Evolutionary conservation across 2,329 filamentous ascomycete genomes (phyloP).

Genomic region (Aureobasidium melanogenum): DNA sequence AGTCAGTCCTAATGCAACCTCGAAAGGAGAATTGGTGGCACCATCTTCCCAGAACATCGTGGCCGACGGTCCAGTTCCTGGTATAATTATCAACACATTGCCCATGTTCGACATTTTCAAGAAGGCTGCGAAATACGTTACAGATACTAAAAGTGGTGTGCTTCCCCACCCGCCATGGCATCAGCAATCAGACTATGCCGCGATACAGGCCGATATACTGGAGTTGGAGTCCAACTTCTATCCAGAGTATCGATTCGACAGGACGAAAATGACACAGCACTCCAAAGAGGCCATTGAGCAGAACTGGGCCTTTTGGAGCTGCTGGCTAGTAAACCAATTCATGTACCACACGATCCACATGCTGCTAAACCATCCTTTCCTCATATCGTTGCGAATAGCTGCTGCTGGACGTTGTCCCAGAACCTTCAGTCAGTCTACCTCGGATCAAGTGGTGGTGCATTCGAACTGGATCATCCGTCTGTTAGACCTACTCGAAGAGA

Average conservation of each 20-base stretch:
- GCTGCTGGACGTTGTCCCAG: neutral
- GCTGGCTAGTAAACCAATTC: slow-evolving; percentile 4
- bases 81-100: slow-evolving; percentile 6
- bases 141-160: neutral
- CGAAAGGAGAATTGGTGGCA: neutral
- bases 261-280: neutral
- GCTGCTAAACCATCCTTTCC: slow-evolving; percentile 7
- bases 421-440: slow-evolving; percentile 5
- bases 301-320: slow-evolving; percentile 7
- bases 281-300: slow-evolving; percentile 6
- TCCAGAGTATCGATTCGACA: slow-evolving; percentile 3
- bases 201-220: neutral
- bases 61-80: slow-evolving; percentile 1
- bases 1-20: slow-evolving; percentile 1
- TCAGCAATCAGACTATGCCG: slow-evolving; percentile 6
- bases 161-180: neutral
- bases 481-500: slow-evolving; percentile 4
- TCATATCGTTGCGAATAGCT: slow-evolving; percentile 1
- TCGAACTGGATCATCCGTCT: slow-evolving; percentile 9
- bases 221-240: slow-evolving; percentile 6
- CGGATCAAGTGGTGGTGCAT: slow-evolving; percentile 6
- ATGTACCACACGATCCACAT: slow-evolving; percentile 10
- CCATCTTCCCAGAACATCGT: neutral
- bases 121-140: slow-evolving; percentile 8
- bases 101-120: slow-evolving; percentile 10